A percentile compares a stretch with the other conserved stretches of the same genome.
Evolutionary conservation across 1,139 yeast genomes (phyloP).

Genomic region (Eremothecium coryli): DNA sequence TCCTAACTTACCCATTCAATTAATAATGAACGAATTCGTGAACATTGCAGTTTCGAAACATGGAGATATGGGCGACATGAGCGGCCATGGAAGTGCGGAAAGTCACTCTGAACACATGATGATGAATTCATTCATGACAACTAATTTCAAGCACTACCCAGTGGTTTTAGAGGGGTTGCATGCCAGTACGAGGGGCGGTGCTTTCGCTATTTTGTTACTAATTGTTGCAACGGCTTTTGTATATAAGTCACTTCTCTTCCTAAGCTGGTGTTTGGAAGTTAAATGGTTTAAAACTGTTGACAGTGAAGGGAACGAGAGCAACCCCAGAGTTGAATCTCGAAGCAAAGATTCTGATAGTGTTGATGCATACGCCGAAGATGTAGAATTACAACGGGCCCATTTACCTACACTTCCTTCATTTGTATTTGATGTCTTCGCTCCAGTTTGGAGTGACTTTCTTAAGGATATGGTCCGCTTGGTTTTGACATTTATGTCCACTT

Average conservation of each 20-base stretch:
- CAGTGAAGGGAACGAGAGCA: neutral
- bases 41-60: too few relatives aligned
- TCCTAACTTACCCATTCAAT: too few relatives aligned
- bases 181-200: slow-evolving; percentile 49
- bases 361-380: slow-evolving; percentile 12
- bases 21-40: too few relatives aligned
- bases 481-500: slow-evolving; percentile 50
- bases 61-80: neutral
- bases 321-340: neutral
- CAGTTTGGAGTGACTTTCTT: slow-evolving; percentile 33
- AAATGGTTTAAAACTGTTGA: slow-evolving; percentile 42
- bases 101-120: slow-evolving; percentile 3
- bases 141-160: slow-evolving; percentile 44
- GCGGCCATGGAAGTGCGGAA: neutral
- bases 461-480: slow-evolving; percentile 49
- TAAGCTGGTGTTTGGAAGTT: slow-evolving; percentile 55
- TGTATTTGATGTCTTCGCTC: slow-evolving; percentile 35
- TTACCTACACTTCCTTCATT: slow-evolving; percentile 27
- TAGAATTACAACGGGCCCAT: slow-evolving; percentile 15
- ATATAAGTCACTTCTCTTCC: slow-evolving; percentile 50
- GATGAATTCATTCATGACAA: slow-evolving; percentile 54
- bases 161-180: slow-evolving; percentile 47
- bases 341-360: slow-evolving; percentile 19
- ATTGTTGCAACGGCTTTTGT: slow-evolving; percentile 49
- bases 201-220: slow-evolving; percentile 62